Evolutionary conservation across 2,329 filamentous ascomycete genomes (phyloP).

Genomic region (Apiospora kogelbergensis): DNA sequence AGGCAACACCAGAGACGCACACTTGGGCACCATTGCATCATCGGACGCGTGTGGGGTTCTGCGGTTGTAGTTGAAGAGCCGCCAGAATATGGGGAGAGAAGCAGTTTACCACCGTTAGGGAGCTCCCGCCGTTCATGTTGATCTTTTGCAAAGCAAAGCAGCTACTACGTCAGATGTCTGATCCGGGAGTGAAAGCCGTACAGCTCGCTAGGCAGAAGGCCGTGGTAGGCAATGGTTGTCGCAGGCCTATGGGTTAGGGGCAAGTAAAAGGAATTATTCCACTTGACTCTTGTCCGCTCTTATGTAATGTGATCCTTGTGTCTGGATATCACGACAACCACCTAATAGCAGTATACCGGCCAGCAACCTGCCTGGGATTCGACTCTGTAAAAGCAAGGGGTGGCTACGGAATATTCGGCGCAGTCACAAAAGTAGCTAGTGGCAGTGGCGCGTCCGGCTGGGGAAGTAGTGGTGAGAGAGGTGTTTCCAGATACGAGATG

Average conservation of each 20-base stretch:
- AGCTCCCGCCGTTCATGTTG: constrained; percentile 1
- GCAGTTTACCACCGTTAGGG: neutral
- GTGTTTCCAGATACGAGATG: neutral
- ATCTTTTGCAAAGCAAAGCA: neutral
- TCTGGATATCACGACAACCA: neutral
- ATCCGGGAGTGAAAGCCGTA: neutral
- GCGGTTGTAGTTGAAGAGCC: neutral
- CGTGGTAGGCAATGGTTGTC: neutral
- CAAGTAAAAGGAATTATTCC: neutral
- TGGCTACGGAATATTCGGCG: no score
- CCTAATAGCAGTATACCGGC: neutral
- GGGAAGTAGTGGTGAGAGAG: no score
- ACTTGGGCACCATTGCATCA: constrained; percentile 2
- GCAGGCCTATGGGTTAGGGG: neutral
- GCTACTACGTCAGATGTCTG: neutral
- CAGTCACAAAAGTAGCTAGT: no score
- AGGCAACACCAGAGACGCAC: neutral
- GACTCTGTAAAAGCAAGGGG: no score
- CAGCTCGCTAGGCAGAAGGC: neutral
- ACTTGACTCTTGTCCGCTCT: neutral
- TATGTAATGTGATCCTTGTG: neutral
- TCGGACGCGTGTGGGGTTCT: neutral
- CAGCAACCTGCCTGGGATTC: neutral
- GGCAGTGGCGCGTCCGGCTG: neutral
- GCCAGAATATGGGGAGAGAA: neutral